A percentile compares a stretch with the other conserved stretches of the same genome.
Conservation (phyloP, 371 early-diverging fungal species). For the Neoconidiobolus thromboides region DNA sequence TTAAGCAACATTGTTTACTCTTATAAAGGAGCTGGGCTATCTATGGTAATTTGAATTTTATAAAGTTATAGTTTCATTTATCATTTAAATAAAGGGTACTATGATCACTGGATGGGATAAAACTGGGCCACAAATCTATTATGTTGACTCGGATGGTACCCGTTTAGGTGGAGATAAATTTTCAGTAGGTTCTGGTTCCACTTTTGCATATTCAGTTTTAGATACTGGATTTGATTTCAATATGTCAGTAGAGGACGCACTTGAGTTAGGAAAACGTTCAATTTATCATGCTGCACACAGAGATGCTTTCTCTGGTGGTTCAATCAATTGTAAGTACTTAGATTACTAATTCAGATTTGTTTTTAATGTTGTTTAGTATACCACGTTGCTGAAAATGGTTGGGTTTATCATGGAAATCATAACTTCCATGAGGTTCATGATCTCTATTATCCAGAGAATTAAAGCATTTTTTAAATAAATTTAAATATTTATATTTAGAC, state of each 20-base stretch:
- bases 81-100: conserved; percentile 55
- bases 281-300: conserved; percentile 98
- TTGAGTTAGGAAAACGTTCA: conserved; percentile 87
- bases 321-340: conserved; percentile 51
- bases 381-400: conserved; percentile 82
- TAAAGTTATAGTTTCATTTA: background rate
- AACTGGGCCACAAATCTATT: conserved; percentile 89
- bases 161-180: conserved; percentile 86
- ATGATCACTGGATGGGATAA: conserved; percentile 99
- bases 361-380: conserved; percentile 38
- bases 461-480: too few species aligned
- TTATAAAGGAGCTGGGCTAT: conserved; percentile 98
- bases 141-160: conserved; percentile 96
- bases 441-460: background rate
- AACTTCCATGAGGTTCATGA: conserved; percentile 82
- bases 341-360: background rate
- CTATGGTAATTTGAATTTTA: conserved; percentile 43
- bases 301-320: conserved; percentile 98
- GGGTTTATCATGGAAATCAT: conserved; percentile 69
- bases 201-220: conserved; percentile 95
- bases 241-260: conserved; percentile 80
- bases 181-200: conserved; percentile 95
- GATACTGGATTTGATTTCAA: conserved; percentile 84
- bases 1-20: conserved; percentile 90
- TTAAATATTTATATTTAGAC: too few species aligned